Evolutionary conservation across 164 flowering plant genomes (phyloP).

Genomic region (Brasenia schreberi): DNA sequence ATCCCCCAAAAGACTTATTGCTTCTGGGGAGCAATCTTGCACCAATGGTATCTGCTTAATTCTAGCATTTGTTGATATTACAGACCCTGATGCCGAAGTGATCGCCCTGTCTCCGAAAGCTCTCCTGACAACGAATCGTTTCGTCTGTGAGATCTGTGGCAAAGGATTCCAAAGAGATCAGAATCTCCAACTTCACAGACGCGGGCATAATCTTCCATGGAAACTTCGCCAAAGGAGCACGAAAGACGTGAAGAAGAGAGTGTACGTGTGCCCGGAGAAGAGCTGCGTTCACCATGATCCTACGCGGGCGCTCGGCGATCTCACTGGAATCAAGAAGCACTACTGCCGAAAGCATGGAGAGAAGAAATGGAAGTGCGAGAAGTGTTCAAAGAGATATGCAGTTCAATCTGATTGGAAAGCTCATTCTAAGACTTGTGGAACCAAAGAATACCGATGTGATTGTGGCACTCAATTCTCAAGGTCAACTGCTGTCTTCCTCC

Average conservation of each 20-base stretch:
- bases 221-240: constrained; percentile 1
- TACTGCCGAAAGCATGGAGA: neutral
- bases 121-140: constrained; percentile 1
- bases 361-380: constrained; percentile 1
- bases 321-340: neutral
- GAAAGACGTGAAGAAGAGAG: neutral
- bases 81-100: constrained; percentile 1
- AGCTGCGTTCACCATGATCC: constrained; percentile 1
- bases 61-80: neutral
- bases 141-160: constrained; percentile 1
- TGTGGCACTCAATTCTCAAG: constrained; percentile 3
- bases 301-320: neutral
- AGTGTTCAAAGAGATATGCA: constrained; percentile 1
- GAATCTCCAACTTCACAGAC: neutral
- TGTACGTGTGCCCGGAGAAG: constrained; percentile 1
- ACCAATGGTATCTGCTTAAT: neutral
- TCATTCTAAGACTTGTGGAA: neutral
- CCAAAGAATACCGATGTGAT: neutral
- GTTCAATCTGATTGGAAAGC: constrained; percentile 1
- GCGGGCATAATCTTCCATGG: constrained; percentile 2
- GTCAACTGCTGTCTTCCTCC: neutral
- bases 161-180: constrained; percentile 2
- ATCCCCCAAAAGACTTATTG: neutral
- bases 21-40: neutral
- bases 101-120: neutral